phyloP scores from a whole-genome alignment of 495 filamentous ascomycete genomes.

The Massariosphaeria phaeospora region DNA sequence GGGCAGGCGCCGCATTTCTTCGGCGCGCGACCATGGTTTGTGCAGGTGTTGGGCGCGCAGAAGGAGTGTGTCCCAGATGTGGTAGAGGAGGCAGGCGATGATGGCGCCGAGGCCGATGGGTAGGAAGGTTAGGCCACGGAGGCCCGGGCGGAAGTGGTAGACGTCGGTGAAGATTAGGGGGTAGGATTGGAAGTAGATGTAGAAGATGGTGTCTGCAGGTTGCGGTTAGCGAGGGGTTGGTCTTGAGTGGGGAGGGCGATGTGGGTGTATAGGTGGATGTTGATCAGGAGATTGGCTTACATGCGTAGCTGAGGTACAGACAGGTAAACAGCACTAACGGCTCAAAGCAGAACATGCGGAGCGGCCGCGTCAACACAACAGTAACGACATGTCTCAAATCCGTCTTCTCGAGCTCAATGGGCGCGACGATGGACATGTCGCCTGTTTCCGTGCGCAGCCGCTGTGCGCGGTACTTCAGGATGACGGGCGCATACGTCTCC shows the following conservation, averaged over 20 bases:
- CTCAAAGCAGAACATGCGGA: slow-evolving; percentile 55
- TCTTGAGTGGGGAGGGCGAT: too few species aligned
- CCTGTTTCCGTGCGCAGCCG: slow-evolving; percentile 48
- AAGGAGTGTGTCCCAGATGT: slow-evolving; percentile 54
- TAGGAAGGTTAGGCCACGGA: slow-evolving; percentile 40
- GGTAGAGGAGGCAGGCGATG: slow-evolving; percentile 46
- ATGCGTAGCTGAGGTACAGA: slow-evolving; percentile 54
- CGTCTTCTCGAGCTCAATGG: slow-evolving; percentile 44
- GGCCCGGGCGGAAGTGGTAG: slow-evolving; percentile 40
- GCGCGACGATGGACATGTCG: slow-evolving; percentile 38
- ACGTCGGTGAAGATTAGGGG: slow-evolving; percentile 36
- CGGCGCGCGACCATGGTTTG: slow-evolving; percentile 43
- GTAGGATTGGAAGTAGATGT: slow-evolving; percentile 60
- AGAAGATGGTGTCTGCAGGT: slow-evolving; percentile 67
- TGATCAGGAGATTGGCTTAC: too few species aligned
- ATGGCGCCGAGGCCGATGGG: slow-evolving; percentile 41
- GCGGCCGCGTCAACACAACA: slow-evolving; percentile 46
- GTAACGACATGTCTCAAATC: slow-evolving; percentile 40
- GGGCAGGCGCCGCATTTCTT: slow-evolving; percentile 63
- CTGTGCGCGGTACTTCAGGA: slow-evolving; percentile 53
- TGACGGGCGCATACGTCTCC: slow-evolving; percentile 59
- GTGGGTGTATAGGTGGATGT: too few species aligned
- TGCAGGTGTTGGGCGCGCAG: slow-evolving; percentile 40
- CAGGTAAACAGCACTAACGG: slow-evolving; percentile 61
- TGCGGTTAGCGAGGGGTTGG: not conserved